Conservation (phyloP, 306 rosid genomes). For the Rubus idaeus region DNA sequence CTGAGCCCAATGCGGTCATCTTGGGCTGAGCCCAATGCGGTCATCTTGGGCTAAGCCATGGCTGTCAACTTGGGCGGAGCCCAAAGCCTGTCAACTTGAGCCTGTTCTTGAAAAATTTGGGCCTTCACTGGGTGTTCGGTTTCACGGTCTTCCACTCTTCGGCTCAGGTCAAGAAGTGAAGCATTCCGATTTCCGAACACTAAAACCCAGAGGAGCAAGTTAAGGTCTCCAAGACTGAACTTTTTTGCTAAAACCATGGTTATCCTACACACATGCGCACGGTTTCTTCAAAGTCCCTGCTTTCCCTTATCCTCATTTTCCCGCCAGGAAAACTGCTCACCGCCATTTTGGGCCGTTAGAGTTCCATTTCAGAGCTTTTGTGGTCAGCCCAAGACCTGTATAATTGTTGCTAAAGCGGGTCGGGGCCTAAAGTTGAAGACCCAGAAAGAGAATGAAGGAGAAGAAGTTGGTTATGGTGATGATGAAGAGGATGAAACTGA, state of each 20-base stretch:
- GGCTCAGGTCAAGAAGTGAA: background rate
- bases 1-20: no score
- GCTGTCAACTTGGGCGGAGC: no score
- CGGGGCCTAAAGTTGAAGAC: conserved; percentile 26
- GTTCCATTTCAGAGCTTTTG: conserved; percentile 5
- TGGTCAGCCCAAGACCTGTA: conserved; percentile 14
- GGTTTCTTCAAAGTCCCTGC: conserved; percentile 31
- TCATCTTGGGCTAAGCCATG: no score
- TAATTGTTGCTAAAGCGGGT: conserved; percentile 26
- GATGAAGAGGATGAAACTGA: conserved; percentile 20
- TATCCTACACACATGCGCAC: conserved; percentile 33
- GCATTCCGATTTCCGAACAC: background rate
- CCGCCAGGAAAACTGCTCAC: conserved; percentile 21
- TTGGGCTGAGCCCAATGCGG: no score
- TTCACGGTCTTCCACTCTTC: background rate
- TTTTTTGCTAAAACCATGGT: conserved; percentile 37
- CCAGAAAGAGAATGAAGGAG: conserved; percentile 33
- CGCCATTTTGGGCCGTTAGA: conserved; percentile 25
- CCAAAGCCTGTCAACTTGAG: no score
- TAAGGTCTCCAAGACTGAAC: background rate
- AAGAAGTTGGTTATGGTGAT: conserved; percentile 4
- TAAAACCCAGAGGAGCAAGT: background rate
- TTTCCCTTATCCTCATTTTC: conserved; percentile 24
- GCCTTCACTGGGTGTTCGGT: no score
- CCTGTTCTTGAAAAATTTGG: no score